Percentiles rank a stretch among this genome's conserved stretches.
Evolutionary conservation across 2,329 filamentous ascomycete species (phyloP).

Genomic region (Monosporascus sp.): DNA sequence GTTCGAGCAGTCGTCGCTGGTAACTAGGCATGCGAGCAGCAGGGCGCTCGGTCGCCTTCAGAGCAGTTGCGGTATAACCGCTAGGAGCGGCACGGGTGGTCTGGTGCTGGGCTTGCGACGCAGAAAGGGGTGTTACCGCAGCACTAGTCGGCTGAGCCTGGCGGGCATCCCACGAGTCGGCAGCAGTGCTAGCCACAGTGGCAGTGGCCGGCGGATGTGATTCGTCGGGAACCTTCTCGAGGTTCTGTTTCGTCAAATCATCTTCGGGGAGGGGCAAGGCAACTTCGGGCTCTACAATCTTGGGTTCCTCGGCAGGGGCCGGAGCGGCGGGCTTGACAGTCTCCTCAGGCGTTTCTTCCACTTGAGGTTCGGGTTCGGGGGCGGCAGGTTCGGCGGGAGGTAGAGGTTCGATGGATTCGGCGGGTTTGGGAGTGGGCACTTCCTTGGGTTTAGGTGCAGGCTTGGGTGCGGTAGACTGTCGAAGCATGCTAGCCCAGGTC

Average conservation of each 20-base stretch:
- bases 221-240: conserved; percentile 81
- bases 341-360: conserved; percentile 30
- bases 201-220: conserved; percentile 73
- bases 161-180: conserved; percentile 77
- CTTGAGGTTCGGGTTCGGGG: conserved; percentile 33
- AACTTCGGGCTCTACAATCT: conserved; percentile 45
- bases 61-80: conserved; percentile 74
- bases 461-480: conserved; percentile 54
- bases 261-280: conserved; percentile 68
- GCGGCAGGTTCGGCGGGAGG: conserved; percentile 36
- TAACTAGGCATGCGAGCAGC: conserved; percentile 69
- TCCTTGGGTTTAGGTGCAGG: conserved; percentile 52
- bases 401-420: conserved; percentile 42
- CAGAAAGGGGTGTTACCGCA: conserved; percentile 62
- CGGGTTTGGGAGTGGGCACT: conserved; percentile 39
- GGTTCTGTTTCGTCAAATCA: conserved; percentile 84
- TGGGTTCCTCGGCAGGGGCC: conserved; percentile 28
- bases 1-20: conserved; percentile 82
- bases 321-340: conserved; percentile 22
- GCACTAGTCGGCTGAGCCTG: conserved; percentile 47
- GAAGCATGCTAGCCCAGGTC: conserved; percentile 75
- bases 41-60: conserved; percentile 67
- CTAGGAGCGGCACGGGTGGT: conserved; percentile 57
- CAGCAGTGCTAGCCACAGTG: conserved; percentile 83
- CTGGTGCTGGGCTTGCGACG: conserved; percentile 58